phyloP scores from a whole-genome alignment of 768 basidiomycete genomes.

The Tylopilus sp. region DNA sequence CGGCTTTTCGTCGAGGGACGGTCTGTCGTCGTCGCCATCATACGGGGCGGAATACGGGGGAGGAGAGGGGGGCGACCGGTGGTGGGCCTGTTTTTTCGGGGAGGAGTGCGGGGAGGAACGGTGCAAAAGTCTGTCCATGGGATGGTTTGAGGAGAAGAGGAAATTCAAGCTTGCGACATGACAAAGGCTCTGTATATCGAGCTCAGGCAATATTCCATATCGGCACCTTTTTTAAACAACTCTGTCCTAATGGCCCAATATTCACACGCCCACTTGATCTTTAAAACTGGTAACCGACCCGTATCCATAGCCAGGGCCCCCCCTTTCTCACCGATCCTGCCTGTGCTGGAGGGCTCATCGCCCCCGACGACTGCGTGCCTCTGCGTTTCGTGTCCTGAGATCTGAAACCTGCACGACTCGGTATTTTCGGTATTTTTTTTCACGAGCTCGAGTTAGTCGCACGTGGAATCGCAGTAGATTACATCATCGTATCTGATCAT shows the following conservation, averaged over 20 bases:
- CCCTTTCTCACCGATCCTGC: neutral
- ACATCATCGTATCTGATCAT: conserved; percentile 26
- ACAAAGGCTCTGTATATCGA: conserved; percentile 39
- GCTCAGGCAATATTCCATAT: conserved; percentile 39
- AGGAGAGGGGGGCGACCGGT: conserved; percentile 11
- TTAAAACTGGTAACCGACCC: conserved; percentile 1
- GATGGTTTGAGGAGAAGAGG: conserved; percentile 26
- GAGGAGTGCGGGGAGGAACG: conserved; percentile 14
- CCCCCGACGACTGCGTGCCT: neutral
- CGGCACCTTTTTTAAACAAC: conserved; percentile 35
- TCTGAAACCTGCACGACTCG: neutral
- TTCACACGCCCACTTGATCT: conserved; percentile 29
- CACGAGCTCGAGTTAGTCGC: conserved; percentile 11
- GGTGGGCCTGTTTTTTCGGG: conserved; percentile 9
- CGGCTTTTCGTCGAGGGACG: conserved; percentile 24
- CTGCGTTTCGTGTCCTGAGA: neutral
- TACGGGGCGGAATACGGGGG: conserved; percentile 3
- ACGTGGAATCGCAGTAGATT: conserved; percentile 25
- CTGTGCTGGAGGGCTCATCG: neutral
- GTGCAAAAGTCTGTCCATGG: conserved; percentile 22
- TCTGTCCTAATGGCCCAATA: conserved; percentile 25
- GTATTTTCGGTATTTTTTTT: neutral
- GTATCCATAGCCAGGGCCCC: neutral
- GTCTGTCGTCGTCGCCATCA: conserved; percentile 23
- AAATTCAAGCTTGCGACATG: conserved; percentile 36